Evolutionary conservation across 202 grass and related monocot genomes (phyloP), one percentile per base, ranked within the genome.

Genomic region (Schoenoplectus tabernaemontani): DNA sequence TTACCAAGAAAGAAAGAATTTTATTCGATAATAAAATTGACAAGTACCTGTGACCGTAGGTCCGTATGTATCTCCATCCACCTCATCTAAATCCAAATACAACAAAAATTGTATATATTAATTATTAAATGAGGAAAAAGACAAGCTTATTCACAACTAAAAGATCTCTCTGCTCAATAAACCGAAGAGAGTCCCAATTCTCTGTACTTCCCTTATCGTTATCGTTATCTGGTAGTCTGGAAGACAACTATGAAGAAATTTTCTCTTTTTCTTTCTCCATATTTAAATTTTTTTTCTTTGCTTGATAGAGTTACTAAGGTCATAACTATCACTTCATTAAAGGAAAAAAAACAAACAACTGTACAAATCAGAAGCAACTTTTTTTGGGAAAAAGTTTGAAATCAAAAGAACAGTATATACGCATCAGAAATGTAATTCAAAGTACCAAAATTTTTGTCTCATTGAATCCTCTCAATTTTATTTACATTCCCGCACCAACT

Each of bases 401-500:
- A 41, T 39, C 17, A 73, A n/a, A 50, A 53, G 15, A n/a, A 74
- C 64, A 43, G n/a, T n/a, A 41, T 12, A 33, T 33, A 9, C 23
- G 1, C 15, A 51, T 26, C 1, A 53, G 20, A 68, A 68, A 53
- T 34, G 11, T 4, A 73, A 30, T 36, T 34, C 28, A 54, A 69
- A 36, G 47, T 75, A 34, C 0, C 70, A 54, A 75, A 75, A 56
- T 36, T 36, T 13, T 36, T 54, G n/a, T 59, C 46, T 57, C 41
- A 76, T 38, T 26, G 66, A 53, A 83, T 78, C 56, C 83, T 60
- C 57, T 48, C 47, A 16, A 53, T 42, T n/a, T 60, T 62, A 77
- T 84, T 84, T 84, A 84, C 82, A 84, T 65, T 84, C 56, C 71
- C 82, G 57, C 43, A 50, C 38, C 41, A 59, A 75, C 70, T 75